Evolutionary conservation across 2,329 filamentous ascomycete genomes (phyloP).

Genomic region (Simplicillium aogashimaense): DNA sequence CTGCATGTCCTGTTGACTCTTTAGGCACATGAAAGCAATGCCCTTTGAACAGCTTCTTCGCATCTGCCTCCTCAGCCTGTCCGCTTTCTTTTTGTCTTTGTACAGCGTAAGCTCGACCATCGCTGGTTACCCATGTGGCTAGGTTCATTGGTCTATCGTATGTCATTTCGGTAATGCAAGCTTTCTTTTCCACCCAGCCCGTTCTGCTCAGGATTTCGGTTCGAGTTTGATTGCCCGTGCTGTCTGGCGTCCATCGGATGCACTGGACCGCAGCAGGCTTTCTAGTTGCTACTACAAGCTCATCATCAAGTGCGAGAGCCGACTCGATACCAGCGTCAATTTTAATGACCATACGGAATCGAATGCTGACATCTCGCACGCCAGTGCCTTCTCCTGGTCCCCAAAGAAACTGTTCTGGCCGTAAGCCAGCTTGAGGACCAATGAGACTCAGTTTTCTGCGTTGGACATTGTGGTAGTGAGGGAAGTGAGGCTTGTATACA

Average conservation of each 20-base stretch:
- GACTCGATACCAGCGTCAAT: slow-evolving; percentile 90
- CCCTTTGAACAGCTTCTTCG: slow-evolving; percentile 70
- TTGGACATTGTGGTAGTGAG: slow-evolving; percentile 54
- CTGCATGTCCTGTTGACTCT: slow-evolving; percentile 47
- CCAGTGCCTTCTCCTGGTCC: slow-evolving; percentile 75
- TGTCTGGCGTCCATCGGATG: slow-evolving; percentile 88
- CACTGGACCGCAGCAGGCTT: slow-evolving; percentile 95
- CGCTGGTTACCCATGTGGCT: slow-evolving; percentile 81
- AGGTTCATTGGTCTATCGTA: slow-evolving; percentile 96
- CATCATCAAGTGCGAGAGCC: slow-evolving; percentile 82
- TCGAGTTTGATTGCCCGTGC: slow-evolving; percentile 70
- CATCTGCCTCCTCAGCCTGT: slow-evolving; percentile 33
- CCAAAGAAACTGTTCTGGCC: slow-evolving; percentile 54
- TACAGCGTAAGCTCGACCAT: slow-evolving; percentile 83
- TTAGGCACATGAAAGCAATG: slow-evolving; percentile 80
- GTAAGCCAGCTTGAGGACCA: slow-evolving; percentile 41
- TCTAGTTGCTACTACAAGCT: slow-evolving; percentile 80
- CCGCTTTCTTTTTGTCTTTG: slow-evolving; percentile 51
- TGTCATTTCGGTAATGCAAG: slow-evolving; percentile 72
- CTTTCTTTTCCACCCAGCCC: slow-evolving; percentile 73
- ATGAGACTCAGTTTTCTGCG: slow-evolving; percentile 51
- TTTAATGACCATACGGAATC: slow-evolving; percentile 96
- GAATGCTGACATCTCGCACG: slow-evolving; percentile 77
- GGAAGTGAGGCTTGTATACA: slow-evolving; percentile 78
- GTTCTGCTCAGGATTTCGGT: slow-evolving; percentile 86